Conservation (phyloP, 2,329 filamentous ascomycete genomes). For the Eurotiales sp. region DNA sequence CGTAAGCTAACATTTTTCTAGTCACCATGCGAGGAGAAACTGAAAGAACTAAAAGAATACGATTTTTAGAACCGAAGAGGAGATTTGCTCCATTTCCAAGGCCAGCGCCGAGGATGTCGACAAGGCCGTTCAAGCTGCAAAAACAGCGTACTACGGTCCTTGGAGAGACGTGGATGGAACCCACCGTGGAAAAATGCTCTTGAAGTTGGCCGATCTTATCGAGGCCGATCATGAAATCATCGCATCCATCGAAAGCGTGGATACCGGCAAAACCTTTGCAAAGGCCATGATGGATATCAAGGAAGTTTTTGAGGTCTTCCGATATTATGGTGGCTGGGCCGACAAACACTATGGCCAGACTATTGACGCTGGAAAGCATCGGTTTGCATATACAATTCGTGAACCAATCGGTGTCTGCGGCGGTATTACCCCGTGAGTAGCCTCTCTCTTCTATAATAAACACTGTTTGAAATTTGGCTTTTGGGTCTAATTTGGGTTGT, state of each 20-base stretch:
- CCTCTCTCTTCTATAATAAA: no score
- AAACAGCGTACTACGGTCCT: background rate
- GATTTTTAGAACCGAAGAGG: background rate
- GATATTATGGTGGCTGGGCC: background rate
- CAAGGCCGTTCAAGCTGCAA: background rate
- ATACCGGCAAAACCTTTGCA: background rate
- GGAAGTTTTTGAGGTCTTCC: background rate
- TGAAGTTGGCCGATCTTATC: background rate
- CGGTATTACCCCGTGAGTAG: background rate
- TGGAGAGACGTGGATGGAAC: background rate
- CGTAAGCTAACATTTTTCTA: background rate
- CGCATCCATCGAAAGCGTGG: background rate
- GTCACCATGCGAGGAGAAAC: background rate
- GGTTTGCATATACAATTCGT: background rate
- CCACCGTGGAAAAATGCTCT: background rate
- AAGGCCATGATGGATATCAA: background rate
- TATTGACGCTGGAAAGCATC: background rate
- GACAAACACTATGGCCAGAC: background rate
- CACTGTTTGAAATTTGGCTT: no score
- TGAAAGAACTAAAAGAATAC: no score
- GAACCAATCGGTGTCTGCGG: background rate
- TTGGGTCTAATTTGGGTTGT: no score
- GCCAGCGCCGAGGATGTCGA: background rate
- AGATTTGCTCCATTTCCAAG: background rate
- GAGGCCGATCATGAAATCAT: background rate